Conservation (phyloP, 106 monocot genomes). For the Dioscorea dumetorum region DNA sequence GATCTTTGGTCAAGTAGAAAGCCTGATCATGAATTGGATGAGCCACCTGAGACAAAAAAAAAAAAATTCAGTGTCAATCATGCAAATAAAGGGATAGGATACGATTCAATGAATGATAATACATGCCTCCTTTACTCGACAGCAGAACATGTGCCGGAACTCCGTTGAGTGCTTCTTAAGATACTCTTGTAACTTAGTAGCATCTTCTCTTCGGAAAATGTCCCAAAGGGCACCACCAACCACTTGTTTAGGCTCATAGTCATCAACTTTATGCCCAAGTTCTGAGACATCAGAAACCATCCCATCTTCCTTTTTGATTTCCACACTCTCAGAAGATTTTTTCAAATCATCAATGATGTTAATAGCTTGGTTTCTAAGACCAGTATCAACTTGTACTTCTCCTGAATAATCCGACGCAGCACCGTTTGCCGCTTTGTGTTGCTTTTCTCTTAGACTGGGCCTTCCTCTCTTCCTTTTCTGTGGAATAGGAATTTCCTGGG, state of each 20-base stretch:
- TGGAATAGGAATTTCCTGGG: no score
- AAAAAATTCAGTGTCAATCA: background rate
- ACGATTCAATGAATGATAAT: no score
- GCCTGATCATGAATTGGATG: constrained; percentile 8
- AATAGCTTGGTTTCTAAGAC: no score
- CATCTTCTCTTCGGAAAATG: constrained; percentile 35
- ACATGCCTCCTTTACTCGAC: constrained; percentile 18
- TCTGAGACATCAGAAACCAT: background rate
- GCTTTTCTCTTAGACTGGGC: no score
- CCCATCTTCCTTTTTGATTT: background rate
- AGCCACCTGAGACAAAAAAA: background rate
- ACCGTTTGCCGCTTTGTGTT: no score
- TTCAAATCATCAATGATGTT: no score
- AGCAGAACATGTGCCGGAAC: constrained; percentile 27
- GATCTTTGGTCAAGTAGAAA: constrained; percentile 2
- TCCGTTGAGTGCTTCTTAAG: constrained; percentile 26
- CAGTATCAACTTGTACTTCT: no score
- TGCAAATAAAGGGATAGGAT: no score
- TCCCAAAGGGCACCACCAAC: constrained; percentile 43
- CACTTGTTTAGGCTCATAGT: background rate
- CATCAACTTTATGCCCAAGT: background rate
- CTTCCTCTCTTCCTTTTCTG: no score
- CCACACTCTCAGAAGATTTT: background rate
- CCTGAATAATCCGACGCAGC: no score
- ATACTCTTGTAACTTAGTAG: constrained; percentile 12